Base-by-base conservation (phyloP, 352 stramenopile genomes). In the Phytopythium litorale region DNA sequence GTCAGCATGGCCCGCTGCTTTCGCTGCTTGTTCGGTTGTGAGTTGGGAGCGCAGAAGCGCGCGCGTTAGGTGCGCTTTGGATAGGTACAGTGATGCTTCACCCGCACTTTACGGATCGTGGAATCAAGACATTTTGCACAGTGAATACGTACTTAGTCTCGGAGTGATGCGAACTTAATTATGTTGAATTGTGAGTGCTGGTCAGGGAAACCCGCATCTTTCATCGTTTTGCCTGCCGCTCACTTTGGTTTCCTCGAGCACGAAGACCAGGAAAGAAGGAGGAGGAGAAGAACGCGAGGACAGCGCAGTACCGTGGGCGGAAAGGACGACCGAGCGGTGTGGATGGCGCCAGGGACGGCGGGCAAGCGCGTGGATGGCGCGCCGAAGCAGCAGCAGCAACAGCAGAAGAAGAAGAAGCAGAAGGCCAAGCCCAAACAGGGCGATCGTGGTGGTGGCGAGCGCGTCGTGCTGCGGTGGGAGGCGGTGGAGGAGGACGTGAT, bases 331-430 rank as follows among this genome's bases (percentile, higher is more conserved):
- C 8, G 25, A n/a, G 38, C 8, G 43, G 0, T 25, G 48, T 13
- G 15, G 6, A 54, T 54, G 48, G 48, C 48, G 25, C 48, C 48
- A 2, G 16, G 13, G 13, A 54, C 9, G 28, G 25, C 48, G 15
- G 23, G 2, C n/a, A 53, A 53, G 46, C 46, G 23, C 15, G 46
- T 25, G 46, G 25, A 35, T 13, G 23, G 25, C 7, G 46, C 23
- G 21, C 21, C 23, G 9, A 53, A 53, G 16, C 63, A 73, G 37
- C 18, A 53, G 30, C 62, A 66, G 18, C 61, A 63, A 42, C 42
- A 43, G 23, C 56, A 60, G 49, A 46, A 65, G 45, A n/a, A 65
- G 45, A n/a, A 66, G 35, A 62, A 68, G 32, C 48, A 38, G 2
- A 64, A 68, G 7, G 15, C 55, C 8, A 40, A 40, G 35, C 35